Base-by-base conservation (phyloP, 257 asterid species). In the Solanum tacnaense region DNA sequence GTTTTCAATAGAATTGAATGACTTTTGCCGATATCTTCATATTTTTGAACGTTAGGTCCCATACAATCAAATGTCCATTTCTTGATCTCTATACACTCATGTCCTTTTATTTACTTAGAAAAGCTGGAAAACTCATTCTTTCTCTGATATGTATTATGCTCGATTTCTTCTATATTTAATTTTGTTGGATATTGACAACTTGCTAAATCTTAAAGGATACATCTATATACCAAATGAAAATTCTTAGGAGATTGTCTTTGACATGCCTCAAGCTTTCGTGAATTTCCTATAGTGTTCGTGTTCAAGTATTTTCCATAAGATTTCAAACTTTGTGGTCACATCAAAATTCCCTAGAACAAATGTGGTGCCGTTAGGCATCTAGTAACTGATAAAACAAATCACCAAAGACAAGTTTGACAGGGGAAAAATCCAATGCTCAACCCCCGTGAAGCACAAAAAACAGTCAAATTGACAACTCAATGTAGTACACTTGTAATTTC, bases 321-420 rank as follows among this genome's bases (percentile, higher is more conserved):
- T 65, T 35, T 96, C 98, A 72, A 72, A 18, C 25, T 27, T 9
- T 6, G 7, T 21, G 18, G 3, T 9, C 29, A 74, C 6, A 39
- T 75, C 58, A 75, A n/a, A 36, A 12, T 75, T 20, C 83, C 56
- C 34, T 12, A n/a, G 13, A 36, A 5, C 58, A 23, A 75, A 75
- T 75, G 34, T 38, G 31, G 44, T 18, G 78, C 78, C 78, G n/a
- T 71, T 1, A 13, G 25, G 16, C 27, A 13, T 72, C 29, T 74
- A 35, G 15, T 38, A 23, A 76, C 34, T 27, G 27, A 81, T 27
- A 46, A 16, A 81, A 81, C 11, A 79, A 10, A 79, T 13, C 1
- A 81, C 39, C 25, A 46, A 27, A 27, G 3, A 18, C 12, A 5
- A 46, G 18, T 81, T 79, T 44, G 67, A 46, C 36, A 1, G 65